These are phyloP conservation scores for Plasmopara viticola DNA, from an alignment of 352 stramenopile genomes.

Conservation along the genomic window DNA sequence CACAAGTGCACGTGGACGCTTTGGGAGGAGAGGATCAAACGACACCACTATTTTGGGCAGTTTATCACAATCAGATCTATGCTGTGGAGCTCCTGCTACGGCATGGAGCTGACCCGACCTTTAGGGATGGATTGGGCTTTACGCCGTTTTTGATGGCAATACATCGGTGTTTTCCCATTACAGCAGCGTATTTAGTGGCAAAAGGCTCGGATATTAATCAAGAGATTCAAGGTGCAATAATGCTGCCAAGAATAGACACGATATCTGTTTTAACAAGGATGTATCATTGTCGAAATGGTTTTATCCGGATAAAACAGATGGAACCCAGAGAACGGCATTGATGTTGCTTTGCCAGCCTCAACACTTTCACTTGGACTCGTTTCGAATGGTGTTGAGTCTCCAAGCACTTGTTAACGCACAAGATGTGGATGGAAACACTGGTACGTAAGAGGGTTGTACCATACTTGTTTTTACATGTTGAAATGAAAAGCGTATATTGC, in stretches of 20 bases:
- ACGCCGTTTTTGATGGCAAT: conserved; percentile 64
- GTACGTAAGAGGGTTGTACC: conserved; percentile 14
- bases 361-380: conserved; percentile 75
- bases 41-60: conserved; percentile 72
- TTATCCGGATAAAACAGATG: conserved; percentile 15
- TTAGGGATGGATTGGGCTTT: conserved; percentile 48
- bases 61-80: conserved; percentile 75
- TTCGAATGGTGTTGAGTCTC: conserved; percentile 76
- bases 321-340: conserved; percentile 42
- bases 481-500: neutral
- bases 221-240: conserved; percentile 31
- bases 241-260: neutral
- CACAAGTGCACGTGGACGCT: conserved; percentile 38
- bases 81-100: conserved; percentile 64
- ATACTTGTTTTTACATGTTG: neutral
- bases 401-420: conserved; percentile 42
- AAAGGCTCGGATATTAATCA: conserved; percentile 68
- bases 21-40: conserved; percentile 52
- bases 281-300: neutral
- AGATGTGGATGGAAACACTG: conserved; percentile 63
- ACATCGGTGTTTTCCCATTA: conserved; percentile 67
- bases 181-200: conserved; percentile 66
- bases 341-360: conserved; percentile 67
- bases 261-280: neutral
- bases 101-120: conserved; percentile 43